Evolutionary conservation across 2,329 filamentous ascomycete genomes (phyloP).

Genomic region (Periconia macrospinosa): DNA sequence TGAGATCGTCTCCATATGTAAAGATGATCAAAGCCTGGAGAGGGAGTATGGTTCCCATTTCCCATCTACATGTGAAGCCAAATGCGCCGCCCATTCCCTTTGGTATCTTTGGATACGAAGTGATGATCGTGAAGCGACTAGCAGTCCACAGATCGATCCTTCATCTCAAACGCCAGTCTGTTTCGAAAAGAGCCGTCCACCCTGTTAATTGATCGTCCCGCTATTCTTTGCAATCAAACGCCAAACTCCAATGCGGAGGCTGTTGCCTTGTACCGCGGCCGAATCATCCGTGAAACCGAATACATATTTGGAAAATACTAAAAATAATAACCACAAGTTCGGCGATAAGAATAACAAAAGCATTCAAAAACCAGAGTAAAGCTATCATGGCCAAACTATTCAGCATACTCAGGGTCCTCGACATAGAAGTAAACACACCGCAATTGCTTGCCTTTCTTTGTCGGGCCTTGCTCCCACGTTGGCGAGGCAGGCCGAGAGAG

Average conservation of each 20-base stretch:
- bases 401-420: constrained; percentile 3
- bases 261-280: not conserved
- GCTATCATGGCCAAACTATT: not conserved
- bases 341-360: no score
- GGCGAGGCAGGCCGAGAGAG: constrained; percentile 29
- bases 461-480: constrained; percentile 29
- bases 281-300: not conserved
- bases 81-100: not conserved
- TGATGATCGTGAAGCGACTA: not conserved
- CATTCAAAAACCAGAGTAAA: not conserved
- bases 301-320: constrained; percentile 1
- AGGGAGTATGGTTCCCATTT: not conserved
- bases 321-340: not conserved
- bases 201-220: not conserved
- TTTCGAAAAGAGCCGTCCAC: not conserved
- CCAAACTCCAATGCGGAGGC: not conserved
- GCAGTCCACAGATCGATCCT: not conserved
- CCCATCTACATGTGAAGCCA: no score
- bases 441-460: constrained; percentile 23
- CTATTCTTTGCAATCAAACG: not conserved
- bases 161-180: not conserved
- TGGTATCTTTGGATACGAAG: not conserved
- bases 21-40: not conserved
- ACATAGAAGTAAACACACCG: constrained; percentile 14
- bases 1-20: not conserved